Conservation (phyloP, 2,329 filamentous ascomycete species). For the Ceratocystis harringtonii region DNA sequence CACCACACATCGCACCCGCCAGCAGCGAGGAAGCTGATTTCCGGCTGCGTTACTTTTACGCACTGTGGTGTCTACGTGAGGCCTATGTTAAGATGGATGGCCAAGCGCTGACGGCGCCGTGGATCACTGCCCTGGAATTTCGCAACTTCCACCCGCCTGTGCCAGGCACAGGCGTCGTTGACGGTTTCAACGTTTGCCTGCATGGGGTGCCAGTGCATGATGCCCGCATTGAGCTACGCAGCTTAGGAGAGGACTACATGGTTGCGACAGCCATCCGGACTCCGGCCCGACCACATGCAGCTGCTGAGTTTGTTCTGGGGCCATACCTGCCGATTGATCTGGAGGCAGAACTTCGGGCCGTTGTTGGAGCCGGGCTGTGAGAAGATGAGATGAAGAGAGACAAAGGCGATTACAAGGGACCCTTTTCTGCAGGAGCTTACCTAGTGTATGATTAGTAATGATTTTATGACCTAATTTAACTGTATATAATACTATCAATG, state of each 20-base stretch:
- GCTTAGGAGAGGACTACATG: constrained; percentile 12
- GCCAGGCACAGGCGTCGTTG: constrained; percentile 19
- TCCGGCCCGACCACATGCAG: constrained; percentile 2
- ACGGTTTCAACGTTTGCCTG: constrained; percentile 10
- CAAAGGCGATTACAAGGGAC: background rate
- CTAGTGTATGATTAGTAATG: constrained; percentile 6
- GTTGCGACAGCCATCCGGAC: constrained; percentile 15
- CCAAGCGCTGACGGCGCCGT: constrained; percentile 57
- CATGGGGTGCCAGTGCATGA: constrained; percentile 4
- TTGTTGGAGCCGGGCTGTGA: background rate
- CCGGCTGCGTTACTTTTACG: constrained; percentile 57
- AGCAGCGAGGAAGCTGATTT: constrained; percentile 28
- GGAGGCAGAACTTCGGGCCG: background rate
- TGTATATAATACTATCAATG: no score
- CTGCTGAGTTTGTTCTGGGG: constrained; percentile 2
- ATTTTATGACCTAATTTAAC: background rate
- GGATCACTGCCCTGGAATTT: constrained; percentile 59
- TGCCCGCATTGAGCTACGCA: constrained; percentile 14
- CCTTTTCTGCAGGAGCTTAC: background rate
- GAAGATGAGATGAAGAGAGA: background rate
- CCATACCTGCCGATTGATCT: constrained; percentile 10
- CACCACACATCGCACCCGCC: background rate
- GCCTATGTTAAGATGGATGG: constrained; percentile 74
- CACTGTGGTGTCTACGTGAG: constrained; percentile 66
- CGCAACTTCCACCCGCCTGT: constrained; percentile 42